phyloP scores from a whole-genome alignment of 106 monocot species.

The Dendrobium officinale region DNA sequence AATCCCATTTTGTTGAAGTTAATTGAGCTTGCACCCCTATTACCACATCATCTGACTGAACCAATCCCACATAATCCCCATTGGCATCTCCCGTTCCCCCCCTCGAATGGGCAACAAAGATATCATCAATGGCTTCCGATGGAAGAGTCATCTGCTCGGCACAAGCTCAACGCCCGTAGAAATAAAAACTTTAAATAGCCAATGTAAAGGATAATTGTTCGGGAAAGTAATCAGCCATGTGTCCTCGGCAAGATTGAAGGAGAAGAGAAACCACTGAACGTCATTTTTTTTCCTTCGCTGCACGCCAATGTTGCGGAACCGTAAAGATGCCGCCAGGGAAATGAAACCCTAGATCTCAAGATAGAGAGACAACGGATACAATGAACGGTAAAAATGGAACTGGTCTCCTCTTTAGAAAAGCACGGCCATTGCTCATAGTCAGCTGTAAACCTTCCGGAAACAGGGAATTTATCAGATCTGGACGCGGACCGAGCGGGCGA shows the following conservation, averaged over 20 bases:
- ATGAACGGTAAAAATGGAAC: neutral
- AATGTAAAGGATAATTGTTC: neutral
- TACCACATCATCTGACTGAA: neutral
- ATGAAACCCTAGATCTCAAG: neutral
- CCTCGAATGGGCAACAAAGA: neutral
- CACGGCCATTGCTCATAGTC: neutral
- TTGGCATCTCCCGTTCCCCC: neutral
- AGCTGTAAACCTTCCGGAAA: neutral
- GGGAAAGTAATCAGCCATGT: neutral
- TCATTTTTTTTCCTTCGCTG: neutral
- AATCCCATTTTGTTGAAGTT: neutral
- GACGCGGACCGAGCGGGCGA: too few relatives aligned
- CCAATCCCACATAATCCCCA: constrained; percentile 4
- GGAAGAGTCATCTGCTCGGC: neutral
- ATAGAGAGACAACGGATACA: neutral
- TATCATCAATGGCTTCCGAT: neutral
- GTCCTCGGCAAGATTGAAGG: neutral
- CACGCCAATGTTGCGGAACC: neutral
- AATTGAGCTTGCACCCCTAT: neutral
- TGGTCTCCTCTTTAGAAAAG: neutral
- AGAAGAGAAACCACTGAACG: neutral
- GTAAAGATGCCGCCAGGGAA: neutral
- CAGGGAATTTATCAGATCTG: too few relatives aligned
- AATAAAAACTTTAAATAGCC: neutral
- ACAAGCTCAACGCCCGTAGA: too few relatives aligned